phyloP scores from a whole-genome alignment of 805 yeast species.

The Candida jianshihensis region DNA sequence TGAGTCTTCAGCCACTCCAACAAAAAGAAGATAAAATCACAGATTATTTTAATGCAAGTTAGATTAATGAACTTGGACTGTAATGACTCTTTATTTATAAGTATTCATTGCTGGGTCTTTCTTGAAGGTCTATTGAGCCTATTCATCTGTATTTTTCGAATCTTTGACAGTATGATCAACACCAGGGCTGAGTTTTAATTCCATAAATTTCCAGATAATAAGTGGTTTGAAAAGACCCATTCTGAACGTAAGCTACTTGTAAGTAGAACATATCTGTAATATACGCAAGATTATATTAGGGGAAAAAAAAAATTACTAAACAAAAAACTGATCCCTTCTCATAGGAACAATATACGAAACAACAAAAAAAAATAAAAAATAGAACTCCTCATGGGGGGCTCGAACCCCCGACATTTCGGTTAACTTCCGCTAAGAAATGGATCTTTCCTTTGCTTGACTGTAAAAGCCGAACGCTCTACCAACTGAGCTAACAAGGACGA shows the following conservation, averaged over 20 bases:
- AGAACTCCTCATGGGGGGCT: background rate
- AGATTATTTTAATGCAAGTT: constrained; percentile 5
- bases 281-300: too few species aligned
- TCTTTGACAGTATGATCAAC: constrained; percentile 25
- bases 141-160: constrained; percentile 18
- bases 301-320: too few species aligned
- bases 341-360: background rate
- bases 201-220: too few species aligned
- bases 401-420: too few species aligned
- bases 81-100: background rate
- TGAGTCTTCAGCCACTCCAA: constrained; percentile 1
- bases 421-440: too few species aligned
- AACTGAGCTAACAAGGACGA: background rate
- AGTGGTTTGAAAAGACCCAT: too few species aligned
- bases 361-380: background rate
- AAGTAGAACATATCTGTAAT: too few species aligned
- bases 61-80: background rate
- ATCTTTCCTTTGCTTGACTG: too few species aligned
- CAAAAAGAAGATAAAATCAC: constrained; percentile 1
- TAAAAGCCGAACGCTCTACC: too few species aligned
- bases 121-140: constrained; percentile 15
- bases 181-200: constrained; percentile 24
- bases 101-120: background rate
- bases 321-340: background rate
- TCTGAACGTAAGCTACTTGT: too few species aligned